Conservation (phyloP, 2,329 filamentous ascomycete genomes). For the Nectriaceae sp. region DNA sequence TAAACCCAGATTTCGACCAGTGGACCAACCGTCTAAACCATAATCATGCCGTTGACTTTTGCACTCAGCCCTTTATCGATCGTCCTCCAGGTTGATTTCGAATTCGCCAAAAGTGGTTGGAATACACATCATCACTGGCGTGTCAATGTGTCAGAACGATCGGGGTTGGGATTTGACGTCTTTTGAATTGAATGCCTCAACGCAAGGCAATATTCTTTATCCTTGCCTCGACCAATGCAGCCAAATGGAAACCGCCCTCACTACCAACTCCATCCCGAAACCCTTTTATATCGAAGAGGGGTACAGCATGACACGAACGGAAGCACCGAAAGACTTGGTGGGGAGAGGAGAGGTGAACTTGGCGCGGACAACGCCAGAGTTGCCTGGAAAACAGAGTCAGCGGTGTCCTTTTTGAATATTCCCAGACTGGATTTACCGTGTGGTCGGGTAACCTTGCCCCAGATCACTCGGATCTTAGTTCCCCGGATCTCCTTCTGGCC, state of each 20-base stretch:
- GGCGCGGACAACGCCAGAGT: slow-evolving; percentile 96
- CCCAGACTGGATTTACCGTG: slow-evolving; percentile 71
- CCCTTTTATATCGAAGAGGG: slow-evolving; percentile 89
- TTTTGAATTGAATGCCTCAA: slow-evolving; percentile 57
- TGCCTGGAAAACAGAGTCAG: slow-evolving; percentile 58
- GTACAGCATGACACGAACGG: slow-evolving; percentile 96
- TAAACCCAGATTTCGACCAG: not conserved
- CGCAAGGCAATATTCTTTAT: slow-evolving; percentile 54
- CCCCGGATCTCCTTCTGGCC: slow-evolving; percentile 92
- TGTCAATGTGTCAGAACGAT: slow-evolving; percentile 26
- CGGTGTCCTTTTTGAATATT: not conserved
- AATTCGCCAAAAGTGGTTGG: slow-evolving; percentile 22
- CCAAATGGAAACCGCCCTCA: slow-evolving; percentile 64
- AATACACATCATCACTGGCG: slow-evolving; percentile 28
- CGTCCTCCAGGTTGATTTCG: not conserved
- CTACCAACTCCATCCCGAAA: slow-evolving; percentile 61
- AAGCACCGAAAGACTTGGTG: slow-evolving; percentile 93
- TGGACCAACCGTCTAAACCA: not conserved
- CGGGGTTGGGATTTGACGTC: slow-evolving; percentile 43
- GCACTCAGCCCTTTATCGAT: not conserved
- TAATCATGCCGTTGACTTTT: not conserved
- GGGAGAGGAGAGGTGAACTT: slow-evolving; percentile 97
- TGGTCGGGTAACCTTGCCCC: slow-evolving; percentile 95
- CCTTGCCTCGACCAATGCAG: slow-evolving; percentile 61
- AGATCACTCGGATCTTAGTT: slow-evolving; percentile 98